These are phyloP conservation scores for Dictyostelium brefeldianum DNA, from an alignment of 78 protist genomes.

Conservation along the genomic window DNA sequence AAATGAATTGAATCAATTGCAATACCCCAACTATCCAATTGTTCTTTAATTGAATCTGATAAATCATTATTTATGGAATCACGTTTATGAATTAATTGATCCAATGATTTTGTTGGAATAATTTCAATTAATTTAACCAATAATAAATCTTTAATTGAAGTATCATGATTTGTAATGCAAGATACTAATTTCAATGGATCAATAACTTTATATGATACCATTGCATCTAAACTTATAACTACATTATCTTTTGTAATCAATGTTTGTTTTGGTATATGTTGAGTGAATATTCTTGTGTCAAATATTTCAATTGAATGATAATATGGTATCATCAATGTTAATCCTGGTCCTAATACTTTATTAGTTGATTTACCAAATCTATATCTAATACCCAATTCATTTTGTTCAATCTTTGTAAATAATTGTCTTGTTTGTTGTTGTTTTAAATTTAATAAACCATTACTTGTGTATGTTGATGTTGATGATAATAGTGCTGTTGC, in stretches of 20 bases:
- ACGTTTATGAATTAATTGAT: conserved; percentile 48
- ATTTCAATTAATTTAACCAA: conserved; percentile 50
- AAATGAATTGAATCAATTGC: neutral
- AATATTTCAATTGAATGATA: conserved; percentile 37
- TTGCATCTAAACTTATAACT: conserved; percentile 20
- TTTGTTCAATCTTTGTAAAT: conserved; percentile 45
- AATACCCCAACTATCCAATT: neutral
- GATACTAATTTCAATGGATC: conserved; percentile 41
- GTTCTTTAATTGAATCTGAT: neutral
- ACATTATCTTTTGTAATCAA: conserved; percentile 32
- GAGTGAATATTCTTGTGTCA: conserved; percentile 28
- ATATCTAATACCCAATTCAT: conserved; percentile 53
- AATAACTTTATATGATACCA: conserved; percentile 21
- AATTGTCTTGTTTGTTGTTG: conserved; percentile 19
- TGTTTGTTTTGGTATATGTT: conserved; percentile 29
- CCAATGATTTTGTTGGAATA: conserved; percentile 33
- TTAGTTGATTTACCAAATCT: conserved; percentile 21
- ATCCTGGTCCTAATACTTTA: conserved; percentile 36
- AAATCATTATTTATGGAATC: conserved; percentile 28
- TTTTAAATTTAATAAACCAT: too few relatives aligned
- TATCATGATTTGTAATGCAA: conserved; percentile 11
- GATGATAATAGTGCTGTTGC: neutral
- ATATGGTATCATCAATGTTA: conserved; percentile 24
- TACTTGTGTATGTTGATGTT: neutral
- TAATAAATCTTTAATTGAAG: conserved; percentile 19